Evolutionary conservation across 805 yeast species (phyloP).

Genomic region (Candida qinlingensis): DNA sequence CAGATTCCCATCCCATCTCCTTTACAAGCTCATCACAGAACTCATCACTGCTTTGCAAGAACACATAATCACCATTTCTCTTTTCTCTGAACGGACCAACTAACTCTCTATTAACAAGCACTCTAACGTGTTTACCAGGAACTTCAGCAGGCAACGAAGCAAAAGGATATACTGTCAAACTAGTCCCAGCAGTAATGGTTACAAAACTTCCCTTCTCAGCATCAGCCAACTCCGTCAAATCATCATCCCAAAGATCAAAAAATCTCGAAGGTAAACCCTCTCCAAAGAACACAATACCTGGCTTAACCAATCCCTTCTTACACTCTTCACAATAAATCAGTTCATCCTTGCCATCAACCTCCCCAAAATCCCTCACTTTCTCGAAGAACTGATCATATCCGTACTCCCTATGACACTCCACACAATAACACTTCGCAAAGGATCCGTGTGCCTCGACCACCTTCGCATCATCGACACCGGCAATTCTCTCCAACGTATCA

Average conservation of each 20-base stretch:
- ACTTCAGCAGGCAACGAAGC: constrained; percentile 75
- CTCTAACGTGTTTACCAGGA: constrained; percentile 42
- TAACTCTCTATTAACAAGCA: constrained; percentile 64
- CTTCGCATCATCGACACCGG: constrained; percentile 61
- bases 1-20: constrained; percentile 60
- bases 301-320: constrained; percentile 67
- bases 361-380: constrained; percentile 23
- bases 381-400: constrained; percentile 38
- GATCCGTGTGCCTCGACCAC: constrained; percentile 95
- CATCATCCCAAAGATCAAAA: constrained; percentile 63
- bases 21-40: constrained; percentile 50
- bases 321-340: constrained; percentile 55
- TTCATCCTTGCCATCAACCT: constrained; percentile 3
- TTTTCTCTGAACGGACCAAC: constrained; percentile 68
- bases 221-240: constrained; percentile 24
- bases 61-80: constrained; percentile 56
- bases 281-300: constrained; percentile 93
- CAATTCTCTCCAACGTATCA: constrained; percentile 83
- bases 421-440: constrained; percentile 80
- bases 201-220: constrained; percentile 45
- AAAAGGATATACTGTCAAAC: constrained; percentile 86
- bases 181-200: constrained; percentile 89
- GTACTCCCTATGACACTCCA: constrained; percentile 61
- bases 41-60: constrained; percentile 62
- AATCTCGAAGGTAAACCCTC: constrained; percentile 73